Evolutionary conservation across 108 stramenopile genomes (phyloP).

Genomic region (Nannochloropsis gaditana): DNA sequence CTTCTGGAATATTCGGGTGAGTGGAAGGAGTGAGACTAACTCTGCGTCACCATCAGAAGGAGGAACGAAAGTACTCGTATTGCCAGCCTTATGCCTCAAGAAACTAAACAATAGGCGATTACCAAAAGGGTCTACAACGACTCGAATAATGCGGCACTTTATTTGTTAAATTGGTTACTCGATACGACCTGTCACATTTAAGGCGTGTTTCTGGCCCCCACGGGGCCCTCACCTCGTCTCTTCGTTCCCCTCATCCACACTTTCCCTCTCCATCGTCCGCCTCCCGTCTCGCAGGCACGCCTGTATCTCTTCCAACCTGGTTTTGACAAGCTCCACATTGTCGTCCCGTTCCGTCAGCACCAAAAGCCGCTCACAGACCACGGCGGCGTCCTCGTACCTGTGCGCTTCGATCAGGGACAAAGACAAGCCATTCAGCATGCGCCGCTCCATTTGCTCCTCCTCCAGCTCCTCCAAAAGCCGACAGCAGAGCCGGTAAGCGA

Average conservation of each 20-base stretch:
- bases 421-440: background rate
- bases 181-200: too few species aligned
- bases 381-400: background rate
- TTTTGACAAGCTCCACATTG: background rate
- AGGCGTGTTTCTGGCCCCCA: too few species aligned
- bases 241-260: background rate
- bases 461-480: constrained; percentile 13
- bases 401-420: background rate
- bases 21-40: too few species aligned
- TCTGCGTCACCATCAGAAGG: too few species aligned
- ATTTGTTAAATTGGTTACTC: too few species aligned
- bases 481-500: background rate
- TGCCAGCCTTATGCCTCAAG: too few species aligned
- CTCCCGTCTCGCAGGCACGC: background rate
- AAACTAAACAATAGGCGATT: too few species aligned
- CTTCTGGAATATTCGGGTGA: too few species aligned
- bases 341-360: background rate
- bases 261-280: background rate
- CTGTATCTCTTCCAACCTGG: background rate
- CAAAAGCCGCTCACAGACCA: background rate
- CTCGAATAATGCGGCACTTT: too few species aligned
- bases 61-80: too few species aligned
- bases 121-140: too few species aligned
- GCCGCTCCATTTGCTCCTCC: background rate
- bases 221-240: background rate